Conservation (phyloP, 352 stramenopile species). For the Globisporangium radiosum region DNA sequence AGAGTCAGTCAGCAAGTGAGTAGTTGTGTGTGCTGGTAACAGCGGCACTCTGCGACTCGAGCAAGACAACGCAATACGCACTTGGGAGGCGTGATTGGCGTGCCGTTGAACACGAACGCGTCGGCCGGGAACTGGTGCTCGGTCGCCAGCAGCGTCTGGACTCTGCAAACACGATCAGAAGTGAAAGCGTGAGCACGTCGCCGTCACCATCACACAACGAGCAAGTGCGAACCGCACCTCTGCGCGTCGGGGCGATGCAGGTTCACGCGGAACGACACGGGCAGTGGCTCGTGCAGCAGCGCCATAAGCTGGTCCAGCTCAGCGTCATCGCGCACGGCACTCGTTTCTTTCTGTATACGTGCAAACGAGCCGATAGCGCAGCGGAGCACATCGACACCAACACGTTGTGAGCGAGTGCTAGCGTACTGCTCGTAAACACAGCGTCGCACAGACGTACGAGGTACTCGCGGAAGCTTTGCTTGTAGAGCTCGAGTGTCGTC, state of each 20-base stretch:
- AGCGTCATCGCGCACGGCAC: slow-evolving; percentile 37
- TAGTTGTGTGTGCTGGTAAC: too few relatives aligned
- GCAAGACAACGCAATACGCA: slow-evolving; percentile 14
- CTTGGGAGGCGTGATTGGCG: slow-evolving; percentile 59
- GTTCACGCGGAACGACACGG: slow-evolving; percentile 80
- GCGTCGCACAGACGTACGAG: slow-evolving; percentile 19
- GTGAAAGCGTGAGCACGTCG: neutral
- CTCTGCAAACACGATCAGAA: slow-evolving; percentile 13
- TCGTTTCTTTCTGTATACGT: slow-evolving; percentile 38
- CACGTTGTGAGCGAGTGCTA: neutral
- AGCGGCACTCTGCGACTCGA: too few relatives aligned
- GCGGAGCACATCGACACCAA: neutral
- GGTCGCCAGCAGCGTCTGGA: slow-evolving; percentile 40
- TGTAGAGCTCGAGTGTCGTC: slow-evolving; percentile 64
- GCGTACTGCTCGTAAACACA: slow-evolving; percentile 3
- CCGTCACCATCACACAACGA: neutral
- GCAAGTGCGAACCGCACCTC: slow-evolving; percentile 17
- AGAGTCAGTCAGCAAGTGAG: neutral
- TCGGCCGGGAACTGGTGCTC: slow-evolving; percentile 53
- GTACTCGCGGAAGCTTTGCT: slow-evolving; percentile 83
- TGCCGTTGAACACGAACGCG: slow-evolving; percentile 43
- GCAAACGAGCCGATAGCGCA: neutral
- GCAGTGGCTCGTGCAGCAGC: slow-evolving; percentile 69
- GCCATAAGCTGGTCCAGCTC: slow-evolving; percentile 64
- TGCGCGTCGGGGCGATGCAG: slow-evolving; percentile 52